phyloP scores from a whole-genome alignment of 495 filamentous ascomycete genomes.

The Penicillium malachiteum region DNA sequence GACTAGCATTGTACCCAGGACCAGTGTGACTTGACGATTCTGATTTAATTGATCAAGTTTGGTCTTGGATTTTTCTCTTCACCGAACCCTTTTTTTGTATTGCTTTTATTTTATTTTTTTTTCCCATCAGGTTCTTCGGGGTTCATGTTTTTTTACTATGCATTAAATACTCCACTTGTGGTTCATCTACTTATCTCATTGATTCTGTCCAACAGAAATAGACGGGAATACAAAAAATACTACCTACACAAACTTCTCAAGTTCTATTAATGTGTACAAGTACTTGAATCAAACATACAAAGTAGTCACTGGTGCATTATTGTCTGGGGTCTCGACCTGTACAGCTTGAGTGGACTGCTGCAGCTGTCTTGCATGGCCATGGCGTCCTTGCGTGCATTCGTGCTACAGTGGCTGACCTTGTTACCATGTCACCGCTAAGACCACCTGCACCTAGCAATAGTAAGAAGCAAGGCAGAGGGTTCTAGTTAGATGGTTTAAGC shows the following conservation, averaged over 20 bases:
- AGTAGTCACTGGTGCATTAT: not conserved
- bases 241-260: no score
- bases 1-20: conserved; percentile 22
- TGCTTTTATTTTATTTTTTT: conserved; percentile 5
- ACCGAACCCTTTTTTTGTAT: not conserved
- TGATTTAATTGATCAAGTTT: conserved; percentile 7
- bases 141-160: no score
- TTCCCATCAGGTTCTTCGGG: not conserved
- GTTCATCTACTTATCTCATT: not conserved
- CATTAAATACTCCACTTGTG: not conserved
- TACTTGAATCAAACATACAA: no score
- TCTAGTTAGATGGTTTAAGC: not conserved
- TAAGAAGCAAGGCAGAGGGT: not conserved
- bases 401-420: not conserved
- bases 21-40: conserved; percentile 19
- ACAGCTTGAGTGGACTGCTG: not conserved
- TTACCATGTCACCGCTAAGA: no score
- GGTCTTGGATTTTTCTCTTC: not conserved
- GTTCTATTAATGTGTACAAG: no score
- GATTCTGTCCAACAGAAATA: no score
- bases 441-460: not conserved
- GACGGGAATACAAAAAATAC: no score
- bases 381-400: conserved; percentile 2
- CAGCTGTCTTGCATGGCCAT: not conserved
- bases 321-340: conserved; percentile 1